Base-by-base conservation (phyloP, 768 basidiomycete species). In the Hysterangium stoloniferum region DNA sequence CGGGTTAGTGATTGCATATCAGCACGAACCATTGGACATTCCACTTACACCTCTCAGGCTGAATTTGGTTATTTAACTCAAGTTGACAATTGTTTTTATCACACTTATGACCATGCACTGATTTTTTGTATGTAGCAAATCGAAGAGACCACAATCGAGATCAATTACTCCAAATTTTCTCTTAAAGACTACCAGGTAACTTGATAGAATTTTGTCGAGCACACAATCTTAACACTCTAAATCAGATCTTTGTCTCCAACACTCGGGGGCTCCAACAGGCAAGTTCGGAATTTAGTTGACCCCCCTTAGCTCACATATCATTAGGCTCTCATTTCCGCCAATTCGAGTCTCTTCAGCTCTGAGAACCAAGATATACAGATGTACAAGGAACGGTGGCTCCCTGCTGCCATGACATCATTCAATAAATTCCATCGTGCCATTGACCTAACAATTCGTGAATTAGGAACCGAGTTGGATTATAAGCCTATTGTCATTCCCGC, bases 61-160 rank as follows among this genome's bases (percentile, higher is more conserved):
- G 65, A 66, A 40, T 61, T 63, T 43, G 62, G 61, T 6, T 57
- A 62, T 35, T 57, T 66, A 11, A 52, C 38, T 34, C 56, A 54
- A 49, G 20, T 56, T 19, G 15, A 32, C 33, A 20, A 25, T 27
- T 11, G 9, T 11, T 19, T 51, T 20, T n/a, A 47, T 22, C 17
- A 45, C 15, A 12, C 13, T 34, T 25, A 13, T 45, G 20, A 45
- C 4, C 20, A 12, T 35, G 12, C 13, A 28, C 4, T 45, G 19
- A 17, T 44, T 5, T 5, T 20, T 2, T 6, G 29, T 32, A 32
- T 31, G n/a, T 49, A 59, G 50, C 59, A 62, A 44, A 44, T 64
- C 15, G 58, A 47, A 1, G 56, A 54, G 27, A 61, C 63, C 5
- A 52, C 56, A 4, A 40, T 62, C 22, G 60, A 66, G 47, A 54